Percentiles rank a stretch among this genome's conserved stretches.
Conservation (phyloP, 805 yeast genomes). For the Candida sakaeoensis region DNA sequence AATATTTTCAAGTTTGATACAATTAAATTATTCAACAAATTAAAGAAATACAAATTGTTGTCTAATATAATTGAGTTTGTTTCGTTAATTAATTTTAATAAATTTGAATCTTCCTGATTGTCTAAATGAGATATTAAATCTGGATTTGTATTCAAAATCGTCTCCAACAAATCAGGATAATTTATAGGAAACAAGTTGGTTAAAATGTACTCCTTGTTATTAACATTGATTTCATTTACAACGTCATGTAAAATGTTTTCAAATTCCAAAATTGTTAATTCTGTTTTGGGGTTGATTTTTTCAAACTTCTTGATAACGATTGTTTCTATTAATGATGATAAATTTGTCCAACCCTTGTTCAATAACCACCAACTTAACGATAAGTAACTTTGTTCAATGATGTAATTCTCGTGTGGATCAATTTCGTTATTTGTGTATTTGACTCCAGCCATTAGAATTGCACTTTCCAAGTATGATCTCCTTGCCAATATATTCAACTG, state of each 20-base stretch:
- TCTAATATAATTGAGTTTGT: constrained; percentile 36
- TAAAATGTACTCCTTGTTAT: constrained; percentile 15
- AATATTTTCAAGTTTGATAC: constrained; percentile 33
- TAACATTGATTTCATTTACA: constrained; percentile 17
- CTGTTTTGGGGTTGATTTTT: constrained; percentile 67
- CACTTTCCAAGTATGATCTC: constrained; percentile 76
- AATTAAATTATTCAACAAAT: constrained; percentile 32
- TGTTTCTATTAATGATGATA: constrained; percentile 50
- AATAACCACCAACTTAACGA: constrained; percentile 93
- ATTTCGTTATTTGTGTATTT: constrained; percentile 10
- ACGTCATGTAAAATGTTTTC: constrained; percentile 26
- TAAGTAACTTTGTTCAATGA: constrained; percentile 75
- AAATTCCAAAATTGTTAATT: constrained; percentile 61
- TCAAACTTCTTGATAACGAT: constrained; percentile 60
- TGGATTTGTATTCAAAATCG: constrained; percentile 48
- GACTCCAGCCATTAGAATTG: constrained; percentile 66
- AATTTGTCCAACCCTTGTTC: constrained; percentile 74
- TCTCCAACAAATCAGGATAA: constrained; percentile 37
- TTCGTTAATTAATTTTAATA: constrained; percentile 42
- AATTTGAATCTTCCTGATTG: constrained; percentile 30
- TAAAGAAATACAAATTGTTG: constrained; percentile 26
- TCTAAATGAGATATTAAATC: constrained; percentile 36
- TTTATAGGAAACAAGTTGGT: constrained; percentile 34
- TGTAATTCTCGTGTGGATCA: constrained; percentile 39
- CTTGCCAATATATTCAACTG: constrained; percentile 89